Evolutionary conservation across 306 rosid genomes (phyloP), one percentile per base, ranked within the genome.

Genomic region (Phaseolus lunatus): DNA sequence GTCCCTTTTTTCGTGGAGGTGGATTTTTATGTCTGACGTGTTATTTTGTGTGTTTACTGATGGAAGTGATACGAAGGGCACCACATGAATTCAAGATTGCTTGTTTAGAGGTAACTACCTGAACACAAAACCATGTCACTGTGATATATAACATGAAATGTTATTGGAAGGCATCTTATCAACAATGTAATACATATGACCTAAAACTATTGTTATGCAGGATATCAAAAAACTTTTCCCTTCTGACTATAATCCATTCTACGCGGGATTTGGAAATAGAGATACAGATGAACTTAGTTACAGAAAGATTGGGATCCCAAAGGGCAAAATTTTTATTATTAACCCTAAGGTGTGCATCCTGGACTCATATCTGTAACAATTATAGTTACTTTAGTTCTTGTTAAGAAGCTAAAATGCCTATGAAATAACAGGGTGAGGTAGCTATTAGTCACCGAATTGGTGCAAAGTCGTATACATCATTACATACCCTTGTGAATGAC

Each of bases 31-130:
- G 57, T 49, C 78, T 85, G 83, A 78, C 70, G 77, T 71, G 76
- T 33, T 75, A 12, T 73, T 75, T 76, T 83, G 53, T 78, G 15
- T 79, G 72, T 75, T 79, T 52, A 15, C 65, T 80, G 56, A 80
- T 87, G 68, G 62, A 88, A 95, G 99, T 95, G 35, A 91, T 95
- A 81, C 85, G 99, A 90, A 89, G 99, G 87, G 97, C 99, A 68
- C 99, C 99, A 7, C 99, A 95, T 43, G 99, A 95, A 79, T 95
- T 95, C 88, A 95, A 95, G 90, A 95, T 95, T 67, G 97, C 97
- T 18, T 95, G 99, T 82, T 87, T 95, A 81, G 97, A 95, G 97
- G 99, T 95, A 88, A 85, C 24, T 77, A 3, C 33, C 26, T 13
- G 58, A 78, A 65, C 53, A 58, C 62, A 14, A n/a, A 67, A 79